These are phyloP conservation scores for Pseudozyma hubeiensis DNA, from an alignment of 1,284 basidiomycete genomes.

Conservation along the genomic window DNA sequence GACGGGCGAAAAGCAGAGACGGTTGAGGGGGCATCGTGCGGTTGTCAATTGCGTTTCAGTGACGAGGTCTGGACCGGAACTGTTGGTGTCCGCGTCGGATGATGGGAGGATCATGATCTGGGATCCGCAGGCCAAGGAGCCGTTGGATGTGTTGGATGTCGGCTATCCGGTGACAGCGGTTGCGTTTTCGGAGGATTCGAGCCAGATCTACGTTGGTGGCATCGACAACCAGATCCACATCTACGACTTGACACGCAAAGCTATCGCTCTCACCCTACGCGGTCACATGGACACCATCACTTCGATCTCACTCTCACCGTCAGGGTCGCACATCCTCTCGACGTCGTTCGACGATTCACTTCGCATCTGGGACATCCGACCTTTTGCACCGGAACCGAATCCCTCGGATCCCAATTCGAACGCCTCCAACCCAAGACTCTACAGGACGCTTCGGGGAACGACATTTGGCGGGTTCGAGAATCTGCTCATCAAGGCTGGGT, in stretches of 20 bases:
- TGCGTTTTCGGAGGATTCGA: slow-evolving; percentile 64
- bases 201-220: slow-evolving; percentile 66
- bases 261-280: slow-evolving; percentile 53
- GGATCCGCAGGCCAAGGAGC: slow-evolving; percentile 56
- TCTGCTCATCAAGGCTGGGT: slow-evolving; percentile 55
- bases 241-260: slow-evolving; percentile 59
- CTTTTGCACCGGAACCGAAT: slow-evolving; percentile 63
- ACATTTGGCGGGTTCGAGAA: slow-evolving; percentile 65
- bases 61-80: slow-evolving; percentile 49
- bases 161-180: slow-evolving; percentile 68
- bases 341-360: slow-evolving; percentile 63
- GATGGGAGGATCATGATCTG: slow-evolving; percentile 67
- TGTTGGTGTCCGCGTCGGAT: slow-evolving; percentile 62
- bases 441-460: slow-evolving; percentile 61
- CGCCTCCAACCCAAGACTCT: slow-evolving; percentile 50
- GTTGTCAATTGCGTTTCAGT: slow-evolving; percentile 65
- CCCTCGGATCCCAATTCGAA: slow-evolving; percentile 38
- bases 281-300: slow-evolving; percentile 63
- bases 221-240: slow-evolving; percentile 68
- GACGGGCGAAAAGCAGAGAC: slow-evolving; percentile 59
- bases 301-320: slow-evolving; percentile 57
- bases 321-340: slow-evolving; percentile 65
- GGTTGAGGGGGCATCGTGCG: slow-evolving; percentile 62
- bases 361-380: slow-evolving; percentile 68
- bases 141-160: slow-evolving; percentile 59